A percentile compares a stretch with the other conserved stretches of the same genome.
These are phyloP conservation scores for Penicillium sp. DNA, from an alignment of 2,329 filamentous ascomycete genomes.

Conservation along the genomic window DNA sequence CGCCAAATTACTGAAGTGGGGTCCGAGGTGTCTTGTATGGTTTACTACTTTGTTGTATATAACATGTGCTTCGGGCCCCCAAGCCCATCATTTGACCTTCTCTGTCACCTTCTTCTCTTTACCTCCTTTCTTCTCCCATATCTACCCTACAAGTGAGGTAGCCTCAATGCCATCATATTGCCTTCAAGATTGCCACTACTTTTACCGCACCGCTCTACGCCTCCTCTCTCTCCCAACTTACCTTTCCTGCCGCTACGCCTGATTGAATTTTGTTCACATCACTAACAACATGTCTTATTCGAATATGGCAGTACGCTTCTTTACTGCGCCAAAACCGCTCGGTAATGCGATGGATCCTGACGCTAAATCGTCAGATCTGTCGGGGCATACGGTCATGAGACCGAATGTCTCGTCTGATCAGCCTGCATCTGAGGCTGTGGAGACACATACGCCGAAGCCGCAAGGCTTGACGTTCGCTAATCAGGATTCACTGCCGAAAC, in stretches of 20 bases:
- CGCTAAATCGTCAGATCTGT: constrained; percentile 6
- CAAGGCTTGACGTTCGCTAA: constrained; percentile 82
- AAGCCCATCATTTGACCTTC: neutral
- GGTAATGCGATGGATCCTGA: constrained; percentile 63
- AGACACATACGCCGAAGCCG: constrained; percentile 40
- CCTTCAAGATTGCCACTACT: constrained; percentile 87
- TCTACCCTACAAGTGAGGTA: constrained; percentile 43
- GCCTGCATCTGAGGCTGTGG: constrained; percentile 10
- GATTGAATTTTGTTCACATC: constrained; percentile 29
- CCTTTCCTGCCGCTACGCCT: constrained; percentile 72
- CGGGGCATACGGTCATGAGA: constrained; percentile 25
- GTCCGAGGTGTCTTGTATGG: neutral
- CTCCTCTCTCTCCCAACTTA: constrained; percentile 78
- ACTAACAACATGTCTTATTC: constrained; percentile 61
- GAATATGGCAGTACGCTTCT: constrained; percentile 67
- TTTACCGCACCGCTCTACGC: constrained; percentile 86
- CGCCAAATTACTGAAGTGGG: neutral
- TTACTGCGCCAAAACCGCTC: constrained; percentile 70
- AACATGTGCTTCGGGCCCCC: neutral
- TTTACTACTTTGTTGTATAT: constrained; percentile 3
- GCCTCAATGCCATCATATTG: constrained; percentile 73
- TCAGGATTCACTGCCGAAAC: constrained; percentile 84
- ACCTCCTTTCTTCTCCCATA: constrained; percentile 2
- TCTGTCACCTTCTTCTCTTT: neutral
- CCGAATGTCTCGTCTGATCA: constrained; percentile 16